These are phyloP conservation scores for Pugionium dolabratum DNA, from an alignment of 345 rosid genomes.

Conservation along the genomic window DNA sequence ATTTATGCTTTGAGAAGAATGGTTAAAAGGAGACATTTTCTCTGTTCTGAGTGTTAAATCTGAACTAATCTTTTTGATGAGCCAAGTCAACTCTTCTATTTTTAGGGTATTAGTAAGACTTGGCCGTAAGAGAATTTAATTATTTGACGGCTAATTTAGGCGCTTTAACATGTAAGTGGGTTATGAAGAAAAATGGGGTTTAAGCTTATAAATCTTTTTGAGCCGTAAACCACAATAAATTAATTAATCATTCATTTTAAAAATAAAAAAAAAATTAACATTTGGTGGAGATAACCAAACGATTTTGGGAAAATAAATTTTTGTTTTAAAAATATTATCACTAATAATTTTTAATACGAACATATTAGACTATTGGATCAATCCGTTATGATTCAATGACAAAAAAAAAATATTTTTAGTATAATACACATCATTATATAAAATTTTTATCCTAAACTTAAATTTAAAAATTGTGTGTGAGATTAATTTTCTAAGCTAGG, in stretches of 20 bases:
- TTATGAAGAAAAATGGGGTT: neutral
- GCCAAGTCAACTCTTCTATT: constrained; percentile 40
- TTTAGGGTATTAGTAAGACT: constrained; percentile 33
- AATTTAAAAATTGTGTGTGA: too few species aligned
- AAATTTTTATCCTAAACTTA: too few species aligned
- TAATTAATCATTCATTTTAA: neutral
- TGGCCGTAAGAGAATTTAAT: constrained; percentile 20
- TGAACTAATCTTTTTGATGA: constrained; percentile 29
- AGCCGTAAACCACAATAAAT: neutral
- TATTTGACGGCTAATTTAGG: constrained; percentile 21
- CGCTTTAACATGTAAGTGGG: neutral
- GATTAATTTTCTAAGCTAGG: too few species aligned
- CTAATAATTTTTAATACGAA: too few species aligned
- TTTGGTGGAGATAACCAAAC: too few species aligned
- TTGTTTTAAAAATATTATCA: too few species aligned
- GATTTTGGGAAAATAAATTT: too few species aligned
- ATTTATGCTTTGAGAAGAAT: constrained; percentile 33
- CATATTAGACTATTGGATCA: too few species aligned
- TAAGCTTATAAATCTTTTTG: neutral
- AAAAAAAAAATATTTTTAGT: too few species aligned
- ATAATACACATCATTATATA: too few species aligned
- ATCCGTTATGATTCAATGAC: too few species aligned
- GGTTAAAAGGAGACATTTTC: constrained; percentile 32
- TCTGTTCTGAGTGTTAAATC: constrained; percentile 19
- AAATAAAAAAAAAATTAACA: too few species aligned